Evolutionary conservation across 164 flowering plant species (phyloP).

Genomic region (Chimonanthus praecox): DNA sequence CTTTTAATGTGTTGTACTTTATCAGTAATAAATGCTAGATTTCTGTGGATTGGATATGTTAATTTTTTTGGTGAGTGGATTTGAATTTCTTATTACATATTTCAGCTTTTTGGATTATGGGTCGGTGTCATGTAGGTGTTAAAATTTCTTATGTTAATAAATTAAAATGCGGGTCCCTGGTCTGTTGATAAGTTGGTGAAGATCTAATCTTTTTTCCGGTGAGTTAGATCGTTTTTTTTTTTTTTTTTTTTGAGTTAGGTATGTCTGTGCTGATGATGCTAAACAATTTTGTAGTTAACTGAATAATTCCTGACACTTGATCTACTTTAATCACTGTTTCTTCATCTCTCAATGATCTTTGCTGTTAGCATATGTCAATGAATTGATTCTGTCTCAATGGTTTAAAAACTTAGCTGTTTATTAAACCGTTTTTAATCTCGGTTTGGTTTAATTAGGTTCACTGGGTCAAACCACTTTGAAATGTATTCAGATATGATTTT

Average conservation of each 20-base stretch:
- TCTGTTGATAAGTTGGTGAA: too few relatives aligned
- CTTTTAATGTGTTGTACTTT: background rate
- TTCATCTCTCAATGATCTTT: background rate
- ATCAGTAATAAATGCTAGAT: background rate
- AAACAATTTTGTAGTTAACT: too few relatives aligned
- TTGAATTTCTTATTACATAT: background rate
- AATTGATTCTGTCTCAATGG: background rate
- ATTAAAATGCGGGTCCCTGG: background rate
- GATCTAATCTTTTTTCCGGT: too few relatives aligned
- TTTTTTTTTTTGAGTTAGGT: too few relatives aligned
- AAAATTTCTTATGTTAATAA: background rate
- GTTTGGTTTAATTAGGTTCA: too few relatives aligned
- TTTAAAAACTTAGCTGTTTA: too few relatives aligned
- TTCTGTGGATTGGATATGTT: background rate
- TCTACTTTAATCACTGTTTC: too few relatives aligned
- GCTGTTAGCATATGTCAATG: background rate
- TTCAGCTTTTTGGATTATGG: background rate
- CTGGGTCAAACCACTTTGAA: too few relatives aligned
- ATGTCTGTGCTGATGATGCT: too few relatives aligned
- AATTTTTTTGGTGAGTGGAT: background rate
- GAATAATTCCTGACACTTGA: too few relatives aligned
- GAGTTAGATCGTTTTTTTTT: background rate
- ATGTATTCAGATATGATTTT: too few relatives aligned
- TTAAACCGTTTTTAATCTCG: too few relatives aligned
- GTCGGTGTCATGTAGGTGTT: background rate